Base-by-base conservation (phyloP, 1,284 basidiomycete genomes). In the Microbotryum lychnidis-dioicae region DNA sequence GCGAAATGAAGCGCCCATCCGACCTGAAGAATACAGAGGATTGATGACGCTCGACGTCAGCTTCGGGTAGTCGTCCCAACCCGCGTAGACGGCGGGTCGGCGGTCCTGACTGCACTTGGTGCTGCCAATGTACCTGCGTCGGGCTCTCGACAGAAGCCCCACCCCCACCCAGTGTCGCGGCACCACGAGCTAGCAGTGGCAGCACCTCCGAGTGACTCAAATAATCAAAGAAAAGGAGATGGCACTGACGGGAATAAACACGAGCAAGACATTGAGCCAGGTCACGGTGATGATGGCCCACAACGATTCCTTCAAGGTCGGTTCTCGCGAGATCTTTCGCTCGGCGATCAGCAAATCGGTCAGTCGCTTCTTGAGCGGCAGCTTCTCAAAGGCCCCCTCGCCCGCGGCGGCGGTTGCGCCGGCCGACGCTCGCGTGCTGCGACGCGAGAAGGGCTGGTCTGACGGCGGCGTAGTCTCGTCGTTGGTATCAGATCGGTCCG, bases 251-350 rank as follows among this genome's bases (percentile, higher is more conserved):
- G 78, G 78, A 37, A 79, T 75, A 66, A 78, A 78, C 23, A 79
- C 67, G 37, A 79, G 73, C 18, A 79, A 70, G 16, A 79, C 62
- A 60, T 79, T 79, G 67, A 79, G 65, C 76, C 77, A 79, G 25
- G 70, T 74, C 8, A 72, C 73, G 31, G 67, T 68, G 31, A 74
- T 62, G 29, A 76, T 73, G 10, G 77, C 77, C 50, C 70, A 70
- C 46, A 75, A 50, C 53, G 73, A 75, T 20, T 62, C 60, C 50
- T 62, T 9, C 56, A 71, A 74, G 0, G 74, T 75, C n/a, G 78
- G 78, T 25, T 75, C 75, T 50, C 73, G 68, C 8, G 73, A 71
- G 54, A 78, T 68, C 37, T 72, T 73, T 44, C 68, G 69, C 53
- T 76, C 74, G 4, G 75, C 71, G 2, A 74, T 75, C 50, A 77